These are phyloP conservation scores for Eutrema japonicum DNA, from an alignment of 345 rosid genomes.

Conservation along the genomic window DNA sequence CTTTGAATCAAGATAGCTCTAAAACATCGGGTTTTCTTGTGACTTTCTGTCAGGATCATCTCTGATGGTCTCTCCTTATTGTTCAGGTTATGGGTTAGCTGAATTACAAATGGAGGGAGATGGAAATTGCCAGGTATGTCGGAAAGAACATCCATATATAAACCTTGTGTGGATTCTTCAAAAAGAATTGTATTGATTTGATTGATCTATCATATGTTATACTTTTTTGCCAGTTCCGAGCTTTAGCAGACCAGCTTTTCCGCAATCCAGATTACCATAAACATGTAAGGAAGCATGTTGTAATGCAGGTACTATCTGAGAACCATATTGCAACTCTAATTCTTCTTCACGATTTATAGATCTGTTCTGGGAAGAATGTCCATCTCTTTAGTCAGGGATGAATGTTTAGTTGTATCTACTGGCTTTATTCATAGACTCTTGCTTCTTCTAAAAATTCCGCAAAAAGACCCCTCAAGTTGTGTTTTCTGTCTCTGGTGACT, in stretches of 20 bases:
- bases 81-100: too few relatives aligned
- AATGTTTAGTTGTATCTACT: not conserved
- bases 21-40: not conserved
- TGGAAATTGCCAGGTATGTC: too few relatives aligned
- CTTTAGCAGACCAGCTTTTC: constrained; percentile 91
- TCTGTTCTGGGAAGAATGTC: not conserved
- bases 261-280: constrained; percentile 81
- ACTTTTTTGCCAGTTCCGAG: constrained; percentile 70
- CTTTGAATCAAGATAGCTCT: not conserved
- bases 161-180: not conserved
- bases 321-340: too few relatives aligned
- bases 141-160: constrained; percentile 17
- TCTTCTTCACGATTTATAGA: constrained; percentile 9
- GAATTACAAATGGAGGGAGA: too few relatives aligned
- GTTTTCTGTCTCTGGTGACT: not conserved
- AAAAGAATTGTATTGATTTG: not conserved
- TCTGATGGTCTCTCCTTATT: too few relatives aligned
- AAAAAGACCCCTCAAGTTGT: constrained; percentile 15
- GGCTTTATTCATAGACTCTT: not conserved
- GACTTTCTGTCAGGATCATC: too few relatives aligned
- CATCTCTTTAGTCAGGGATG: constrained; percentile 12
- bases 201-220: constrained; percentile 17
- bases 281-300: constrained; percentile 73
- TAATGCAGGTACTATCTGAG: constrained; percentile 76
- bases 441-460: not conserved